A percentile compares a stretch with the other conserved stretches of the same genome.
Conservation (phyloP, 1,284 basidiomycete genomes). For the Polyporus tsugae region DNA sequence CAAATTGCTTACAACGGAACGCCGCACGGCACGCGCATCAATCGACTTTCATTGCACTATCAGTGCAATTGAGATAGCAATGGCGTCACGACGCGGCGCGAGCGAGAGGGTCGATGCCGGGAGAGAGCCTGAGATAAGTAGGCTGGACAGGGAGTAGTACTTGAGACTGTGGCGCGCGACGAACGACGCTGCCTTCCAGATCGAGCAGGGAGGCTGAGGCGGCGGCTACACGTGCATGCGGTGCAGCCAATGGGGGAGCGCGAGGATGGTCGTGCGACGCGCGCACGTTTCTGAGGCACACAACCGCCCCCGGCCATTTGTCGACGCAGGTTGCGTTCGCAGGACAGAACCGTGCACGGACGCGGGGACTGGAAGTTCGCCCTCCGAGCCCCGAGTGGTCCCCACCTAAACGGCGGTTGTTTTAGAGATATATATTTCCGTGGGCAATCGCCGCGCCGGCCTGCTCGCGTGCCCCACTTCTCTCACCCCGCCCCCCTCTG, state of each 20-base stretch:
- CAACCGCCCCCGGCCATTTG: slow-evolving; percentile 34
- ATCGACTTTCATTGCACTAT: background rate
- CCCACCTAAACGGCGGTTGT: background rate
- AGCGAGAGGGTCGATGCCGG: background rate
- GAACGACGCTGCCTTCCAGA: slow-evolving; percentile 34
- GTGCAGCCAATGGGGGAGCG: slow-evolving; percentile 38
- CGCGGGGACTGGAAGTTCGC: slow-evolving; percentile 14
- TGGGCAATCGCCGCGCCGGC: slow-evolving; percentile 12
- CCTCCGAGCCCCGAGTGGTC: slow-evolving; percentile 13
- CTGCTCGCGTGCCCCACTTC: slow-evolving; percentile 35
- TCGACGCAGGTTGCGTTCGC: slow-evolving; percentile 19
- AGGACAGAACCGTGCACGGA: slow-evolving; percentile 26
- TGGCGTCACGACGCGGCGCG: background rate
- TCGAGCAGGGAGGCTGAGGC: slow-evolving; percentile 26
- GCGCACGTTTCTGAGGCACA: slow-evolving; percentile 42
- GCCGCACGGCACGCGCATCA: background rate
- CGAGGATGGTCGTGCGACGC: slow-evolving; percentile 45
- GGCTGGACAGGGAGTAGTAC: background rate
- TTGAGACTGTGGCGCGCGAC: background rate
- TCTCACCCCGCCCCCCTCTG: slow-evolving; percentile 5
- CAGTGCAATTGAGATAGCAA: background rate
- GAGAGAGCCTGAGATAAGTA: background rate
- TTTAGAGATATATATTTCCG: slow-evolving; percentile 16
- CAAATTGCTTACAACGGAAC: background rate
- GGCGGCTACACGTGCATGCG: slow-evolving; percentile 41